Conservation (phyloP, 1,284 basidiomycete genomes). For the Leccinum pachyderme region DNA sequence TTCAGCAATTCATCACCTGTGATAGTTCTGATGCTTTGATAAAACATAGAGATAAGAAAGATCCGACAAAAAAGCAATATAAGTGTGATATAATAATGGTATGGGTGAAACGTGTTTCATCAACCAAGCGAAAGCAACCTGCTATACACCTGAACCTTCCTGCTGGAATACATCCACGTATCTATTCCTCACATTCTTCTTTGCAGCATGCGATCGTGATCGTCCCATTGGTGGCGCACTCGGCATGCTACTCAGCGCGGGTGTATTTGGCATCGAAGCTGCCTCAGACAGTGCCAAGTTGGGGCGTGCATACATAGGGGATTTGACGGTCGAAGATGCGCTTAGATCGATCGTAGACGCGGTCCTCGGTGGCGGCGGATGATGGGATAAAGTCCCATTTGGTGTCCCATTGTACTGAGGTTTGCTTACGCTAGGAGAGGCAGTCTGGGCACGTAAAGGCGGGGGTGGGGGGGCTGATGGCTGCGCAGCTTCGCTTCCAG, state of each 20-base stretch:
- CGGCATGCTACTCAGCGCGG: constrained; percentile 28
- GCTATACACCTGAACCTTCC: constrained; percentile 32
- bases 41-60: constrained; percentile 29
- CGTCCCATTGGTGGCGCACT: constrained; percentile 52
- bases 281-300: constrained; percentile 56
- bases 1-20: constrained; percentile 1
- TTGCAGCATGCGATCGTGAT: constrained; percentile 61
- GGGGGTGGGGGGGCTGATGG: constrained; percentile 48
- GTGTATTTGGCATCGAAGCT: constrained; percentile 32
- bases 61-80: constrained; percentile 23
- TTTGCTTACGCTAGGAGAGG: constrained; percentile 62
- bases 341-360: constrained; percentile 61
- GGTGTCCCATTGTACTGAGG: constrained; percentile 28
- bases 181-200: constrained; percentile 73
- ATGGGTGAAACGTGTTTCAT: constrained; percentile 9
- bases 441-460: constrained; percentile 67
- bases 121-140: constrained; percentile 1
- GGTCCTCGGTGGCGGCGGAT: constrained; percentile 52
- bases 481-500: constrained; percentile 46
- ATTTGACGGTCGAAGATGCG: constrained; percentile 48
- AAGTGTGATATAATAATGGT: constrained; percentile 20
- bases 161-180: constrained; percentile 87
- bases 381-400: constrained; percentile 24
- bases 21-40: constrained; percentile 12
- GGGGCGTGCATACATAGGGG: constrained; percentile 59